phyloP scores from a whole-genome alignment of 176 grass and related monocot species.

The Oryza longistaminata region DNA sequence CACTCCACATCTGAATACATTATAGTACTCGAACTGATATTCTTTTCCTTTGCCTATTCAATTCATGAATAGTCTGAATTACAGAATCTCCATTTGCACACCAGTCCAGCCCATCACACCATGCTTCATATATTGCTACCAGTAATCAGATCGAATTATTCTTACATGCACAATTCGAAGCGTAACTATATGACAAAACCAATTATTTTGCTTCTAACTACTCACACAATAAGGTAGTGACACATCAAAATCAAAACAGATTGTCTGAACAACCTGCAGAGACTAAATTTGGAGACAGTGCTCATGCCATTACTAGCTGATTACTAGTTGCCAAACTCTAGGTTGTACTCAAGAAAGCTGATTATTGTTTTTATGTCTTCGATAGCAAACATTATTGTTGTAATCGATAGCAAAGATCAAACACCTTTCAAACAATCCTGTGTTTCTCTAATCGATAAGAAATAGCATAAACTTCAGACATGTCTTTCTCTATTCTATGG shows the following conservation, averaged over 20 bases:
- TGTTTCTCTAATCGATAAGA: too few relatives aligned
- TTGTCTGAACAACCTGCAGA: background rate
- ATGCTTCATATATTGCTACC: background rate
- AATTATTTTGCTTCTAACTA: background rate
- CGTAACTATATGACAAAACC: background rate
- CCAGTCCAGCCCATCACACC: too few relatives aligned
- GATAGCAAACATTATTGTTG: too few relatives aligned
- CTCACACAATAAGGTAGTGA: background rate
- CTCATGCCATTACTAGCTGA: background rate
- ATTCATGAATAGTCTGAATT: background rate
- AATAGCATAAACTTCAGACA: too few relatives aligned
- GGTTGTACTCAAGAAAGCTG: background rate
- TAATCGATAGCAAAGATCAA: too few relatives aligned
- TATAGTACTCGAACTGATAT: background rate
- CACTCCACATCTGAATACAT: background rate
- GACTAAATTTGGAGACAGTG: slow-evolving; percentile 15
- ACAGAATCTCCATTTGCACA: too few relatives aligned
- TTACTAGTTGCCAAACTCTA: slow-evolving; percentile 16
- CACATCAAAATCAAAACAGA: slow-evolving; percentile 20
- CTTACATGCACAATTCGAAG: background rate
- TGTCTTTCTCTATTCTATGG: too few relatives aligned
- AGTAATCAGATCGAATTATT: background rate
- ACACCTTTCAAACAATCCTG: too few relatives aligned
- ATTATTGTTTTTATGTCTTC: too few relatives aligned
- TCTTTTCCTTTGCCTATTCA: background rate